phyloP scores from a whole-genome alignment of 805 yeast genomes.

The Candida tibetensis region DNA sequence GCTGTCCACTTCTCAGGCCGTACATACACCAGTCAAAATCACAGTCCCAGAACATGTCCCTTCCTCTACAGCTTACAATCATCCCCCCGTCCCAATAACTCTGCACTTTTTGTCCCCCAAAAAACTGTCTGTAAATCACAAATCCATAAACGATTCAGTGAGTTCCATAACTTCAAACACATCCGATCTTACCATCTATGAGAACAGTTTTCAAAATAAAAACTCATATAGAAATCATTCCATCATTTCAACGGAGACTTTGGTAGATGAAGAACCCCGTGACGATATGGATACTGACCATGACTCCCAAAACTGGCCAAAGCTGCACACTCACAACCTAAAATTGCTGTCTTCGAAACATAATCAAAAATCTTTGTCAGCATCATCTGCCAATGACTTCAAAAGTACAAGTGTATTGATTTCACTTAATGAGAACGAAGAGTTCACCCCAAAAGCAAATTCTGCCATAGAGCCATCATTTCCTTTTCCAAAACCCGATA shows the following conservation, averaged over 20 bases:
- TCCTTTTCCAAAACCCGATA: conserved; percentile 6
- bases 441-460: conserved; percentile 7
- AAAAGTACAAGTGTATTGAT: conserved; percentile 1
- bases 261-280: conserved; percentile 23
- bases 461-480: conserved; percentile 23
- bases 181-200: conserved; percentile 20
- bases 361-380: conserved; percentile 8
- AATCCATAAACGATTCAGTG: conserved; percentile 19
- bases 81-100: too few species aligned
- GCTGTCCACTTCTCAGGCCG: too few species aligned
- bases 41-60: too few species aligned
- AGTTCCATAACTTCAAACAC: conserved; percentile 29
- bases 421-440: conserved; percentile 5
- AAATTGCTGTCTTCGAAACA: conserved; percentile 13
- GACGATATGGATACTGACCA: neutral
- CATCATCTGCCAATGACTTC: conserved; percentile 8
- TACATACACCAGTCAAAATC: too few species aligned
- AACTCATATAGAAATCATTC: conserved; percentile 15
- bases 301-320: neutral
- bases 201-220: conserved; percentile 6
- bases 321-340: conserved; percentile 13
- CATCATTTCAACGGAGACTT: conserved; percentile 28
- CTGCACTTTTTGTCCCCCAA: neutral
- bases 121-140: conserved; percentile 5
- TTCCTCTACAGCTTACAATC: too few species aligned